These are phyloP conservation scores for Lactuca saligna DNA, from an alignment of 129 eudicot genomes.

Conservation along the genomic window DNA sequence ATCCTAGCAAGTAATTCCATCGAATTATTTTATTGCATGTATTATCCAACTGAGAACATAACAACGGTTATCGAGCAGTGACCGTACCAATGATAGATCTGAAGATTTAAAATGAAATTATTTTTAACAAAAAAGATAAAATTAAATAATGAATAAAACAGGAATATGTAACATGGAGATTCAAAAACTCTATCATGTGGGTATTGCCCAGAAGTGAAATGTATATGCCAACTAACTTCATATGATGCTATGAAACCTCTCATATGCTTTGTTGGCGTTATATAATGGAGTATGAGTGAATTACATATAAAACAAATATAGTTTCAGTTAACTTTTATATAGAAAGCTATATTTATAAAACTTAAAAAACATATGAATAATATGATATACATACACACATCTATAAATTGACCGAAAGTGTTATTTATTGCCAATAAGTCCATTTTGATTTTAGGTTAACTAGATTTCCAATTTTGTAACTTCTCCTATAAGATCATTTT, in stretches of 20 bases:
- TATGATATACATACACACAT: neutral
- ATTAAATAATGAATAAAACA: conserved; percentile 11
- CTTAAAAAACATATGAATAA: too few species aligned
- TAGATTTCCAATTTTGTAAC: too few species aligned
- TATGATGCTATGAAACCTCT: neutral
- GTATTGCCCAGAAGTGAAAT: neutral
- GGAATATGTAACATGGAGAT: conserved; percentile 32
- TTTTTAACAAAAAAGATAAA: neutral
- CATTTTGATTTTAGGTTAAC: too few species aligned
- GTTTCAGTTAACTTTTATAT: too few species aligned
- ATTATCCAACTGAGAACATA: conserved; percentile 6
- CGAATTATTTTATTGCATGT: neutral
- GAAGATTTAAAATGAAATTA: neutral
- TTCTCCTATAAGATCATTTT: too few species aligned
- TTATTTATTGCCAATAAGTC: neutral
- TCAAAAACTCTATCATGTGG: conserved; percentile 21
- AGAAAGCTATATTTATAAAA: too few species aligned
- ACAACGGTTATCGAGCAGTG: conserved; percentile 10
- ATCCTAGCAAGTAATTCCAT: neutral
- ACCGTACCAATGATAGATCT: conserved; percentile 27
- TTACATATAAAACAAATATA: neutral
- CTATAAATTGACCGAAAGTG: neutral
- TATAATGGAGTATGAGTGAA: too few species aligned
- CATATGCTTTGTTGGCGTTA: neutral
- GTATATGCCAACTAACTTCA: conserved; percentile 1